Evolutionary conservation across 345 rosid species (phyloP), one percentile per base, ranked within the genome.

Genomic region (Salix brachista): DNA sequence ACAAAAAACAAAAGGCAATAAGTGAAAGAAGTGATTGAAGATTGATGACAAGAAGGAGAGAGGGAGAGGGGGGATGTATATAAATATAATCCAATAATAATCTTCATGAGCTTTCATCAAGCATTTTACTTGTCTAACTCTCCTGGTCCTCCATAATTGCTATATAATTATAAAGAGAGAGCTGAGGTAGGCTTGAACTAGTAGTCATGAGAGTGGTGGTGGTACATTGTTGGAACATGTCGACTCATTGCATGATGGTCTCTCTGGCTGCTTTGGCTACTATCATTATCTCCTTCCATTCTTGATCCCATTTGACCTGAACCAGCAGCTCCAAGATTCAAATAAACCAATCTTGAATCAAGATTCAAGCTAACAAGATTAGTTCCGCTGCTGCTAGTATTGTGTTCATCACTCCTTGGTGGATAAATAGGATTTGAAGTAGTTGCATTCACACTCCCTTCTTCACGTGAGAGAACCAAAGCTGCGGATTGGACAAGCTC

Each of bases 401-500:
- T 89, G 70, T 90, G 97, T 21, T 89, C 96, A 8, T 89, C 94
- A 17, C 83, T 88, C 89, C 88, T 80, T 0, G 91, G 91, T 14
- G 91, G 95, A 72, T 91, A 88, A 67, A 86, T 86, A 4, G 86
- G 78, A 26, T 83, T 81, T 8, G 91, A 86, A 67, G 81, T 78
- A 56, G 87, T 80, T 14, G 83, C 86, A 58, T 84, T 86, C 6
- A 70, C 85, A 76, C 76, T 92, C 58, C 94, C 97, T 90, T 96
- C 99, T 87, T 96, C 99, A 4, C 99, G 87, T 19, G 99, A 96
- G 65, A 96, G 88, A 69, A 96, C 99, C 81, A 91, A 79, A 52
- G 99, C 99, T 7, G 98, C 98, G 0, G 99, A 96, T 14, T 96
- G 99, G 62, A 96, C 99, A n/a, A 96, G 92, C 88, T 96, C 99